These are phyloP conservation scores for Moricandia arvensis DNA, from an alignment of 345 rosid species.

Conservation along the genomic window DNA sequence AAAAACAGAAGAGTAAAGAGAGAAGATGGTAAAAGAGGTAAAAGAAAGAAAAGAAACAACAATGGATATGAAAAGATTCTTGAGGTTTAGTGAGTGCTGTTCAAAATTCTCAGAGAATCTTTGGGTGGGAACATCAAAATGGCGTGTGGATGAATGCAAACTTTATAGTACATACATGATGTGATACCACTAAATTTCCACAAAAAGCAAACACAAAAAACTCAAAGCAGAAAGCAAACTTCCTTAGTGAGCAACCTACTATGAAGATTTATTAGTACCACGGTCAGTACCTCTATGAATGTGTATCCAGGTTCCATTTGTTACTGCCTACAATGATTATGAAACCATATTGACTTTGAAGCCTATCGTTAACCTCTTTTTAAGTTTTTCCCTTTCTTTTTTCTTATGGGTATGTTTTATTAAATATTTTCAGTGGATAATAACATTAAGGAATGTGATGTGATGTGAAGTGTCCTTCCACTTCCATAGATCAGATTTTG, in stretches of 20 bases:
- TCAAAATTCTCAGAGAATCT: slow-evolving; percentile 27
- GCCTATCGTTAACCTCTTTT: not conserved
- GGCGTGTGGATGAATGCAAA: slow-evolving; percentile 36
- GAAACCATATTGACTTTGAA: slow-evolving; percentile 14
- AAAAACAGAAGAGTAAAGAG: slow-evolving; percentile 13
- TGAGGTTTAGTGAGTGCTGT: slow-evolving; percentile 32
- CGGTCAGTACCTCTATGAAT: slow-evolving; percentile 33
- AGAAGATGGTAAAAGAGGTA: slow-evolving; percentile 12
- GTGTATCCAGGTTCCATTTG: slow-evolving; percentile 1
- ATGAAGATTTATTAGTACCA: slow-evolving; percentile 29
- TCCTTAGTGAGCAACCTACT: slow-evolving; percentile 13
- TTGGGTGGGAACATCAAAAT: slow-evolving; percentile 30
- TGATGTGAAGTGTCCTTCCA: slow-evolving; percentile 34
- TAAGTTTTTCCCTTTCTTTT: too few species aligned
- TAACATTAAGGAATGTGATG: not conserved
- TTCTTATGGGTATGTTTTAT: not conserved
- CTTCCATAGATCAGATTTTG: slow-evolving; percentile 14
- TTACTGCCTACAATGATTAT: slow-evolving; percentile 25
- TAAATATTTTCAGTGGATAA: slow-evolving; percentile 15
- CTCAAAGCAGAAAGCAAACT: slow-evolving; percentile 14
- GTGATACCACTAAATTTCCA: slow-evolving; percentile 28
- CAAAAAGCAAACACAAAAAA: not conserved
- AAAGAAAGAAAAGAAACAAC: not conserved
- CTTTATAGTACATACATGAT: slow-evolving; percentile 22
- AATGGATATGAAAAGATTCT: slow-evolving; percentile 25